Base-by-base conservation (phyloP, 2,329 filamentous ascomycete genomes). In the Aspergillus novoparasiticus region DNA sequence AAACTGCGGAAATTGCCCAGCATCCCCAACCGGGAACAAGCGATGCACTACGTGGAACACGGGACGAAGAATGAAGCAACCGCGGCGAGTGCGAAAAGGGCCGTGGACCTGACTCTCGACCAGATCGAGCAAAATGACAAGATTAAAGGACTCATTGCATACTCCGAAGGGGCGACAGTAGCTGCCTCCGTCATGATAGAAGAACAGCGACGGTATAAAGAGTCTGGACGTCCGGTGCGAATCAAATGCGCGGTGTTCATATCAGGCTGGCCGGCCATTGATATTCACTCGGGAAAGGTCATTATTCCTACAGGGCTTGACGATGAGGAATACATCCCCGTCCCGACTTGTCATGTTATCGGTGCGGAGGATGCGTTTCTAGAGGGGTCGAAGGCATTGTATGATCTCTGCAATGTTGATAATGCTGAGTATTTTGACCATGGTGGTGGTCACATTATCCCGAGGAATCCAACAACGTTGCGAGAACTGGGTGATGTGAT, bases 201-300 rank as follows among this genome's bases (percentile, higher is more conserved):
- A 21, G 50, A 54, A 23, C 50, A 54, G 30, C 50, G 50, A 23
- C 6, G 19, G 30, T 6, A 36, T 8, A 14, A 12, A 21, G 30
- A 54, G 9, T 2, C 3, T 2, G 50, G 50, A 36, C 30, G 50
- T 0, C 9, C 32, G 2, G 30, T 23, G 6, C 30, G 50, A 9
- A 36, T 54, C 19, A 54, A 54, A 28, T 54, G 30, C n/a, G 50
- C 50, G 4, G 50, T 54, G 12, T 54, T 54, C 30, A 54, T 54
- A 21, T n/a, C 30, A 6, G 50, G 50, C 1, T 54, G 30, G 50
- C 50, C 30, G 19, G 30, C 51, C 4, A 36, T 54, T 39, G 51
- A 54, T 34, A 21, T 54, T 36, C 32, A 32, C 11, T 21, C 19
- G 19, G 21, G 19, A 19, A 12, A 14, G 0, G 34, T 9, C 23